Evolutionary conservation across 495 filamentous ascomycete genomes (phyloP), one percentile per base, ranked within the genome.

Genomic region (Daldinia loculata): DNA sequence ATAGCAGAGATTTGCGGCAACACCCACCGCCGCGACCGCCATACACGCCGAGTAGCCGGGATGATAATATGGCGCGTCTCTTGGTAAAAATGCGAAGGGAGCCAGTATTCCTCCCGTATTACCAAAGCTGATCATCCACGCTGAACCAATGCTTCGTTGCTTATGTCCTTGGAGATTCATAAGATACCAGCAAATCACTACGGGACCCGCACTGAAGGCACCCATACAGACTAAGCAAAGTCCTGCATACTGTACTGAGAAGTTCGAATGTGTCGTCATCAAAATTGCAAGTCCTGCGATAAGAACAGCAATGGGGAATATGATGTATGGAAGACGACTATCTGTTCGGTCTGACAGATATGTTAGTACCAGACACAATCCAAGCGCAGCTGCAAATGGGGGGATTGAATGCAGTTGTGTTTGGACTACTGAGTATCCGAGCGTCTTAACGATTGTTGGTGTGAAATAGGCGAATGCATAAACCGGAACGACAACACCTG

Each of bases 151-250:
- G 43, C 87, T 82, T 24, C 92, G 86, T 3, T 91, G 83, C 59
- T 89, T 88, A 76, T 95, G 92, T 3, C 92, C 91, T 6, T 88
- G 87, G 15, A 93, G 80, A 71, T 93, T 94, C 84, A 93, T 93
- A 59, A 89, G 86, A 77, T 91, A 94, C 91, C 92, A 95, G 71
- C 91, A 94, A 0, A 92, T 84, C 43, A 91, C 81, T 3, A 91
- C 85, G 0, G 88, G 88, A 87, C 90, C 91, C 9, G 88, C 87
- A 50, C 84, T 82, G 67, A 86, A 88, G 1, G 78, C 62, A n/a
- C 81, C 82, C 80, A 82, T 81, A 0, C 87, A 85, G 56, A 90
- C 81, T 38, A 93, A 76, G 79, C 92, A 93, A 14, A 93, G 79
- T 0, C 84, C 91, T 1, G 80, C 86, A 70, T 93, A 94, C 72